Percentiles rank a stretch among this genome's conserved stretches.
phyloP scores from a whole-genome alignment of 768 basidiomycete genomes.

The Phaeotremella fagi region DNA sequence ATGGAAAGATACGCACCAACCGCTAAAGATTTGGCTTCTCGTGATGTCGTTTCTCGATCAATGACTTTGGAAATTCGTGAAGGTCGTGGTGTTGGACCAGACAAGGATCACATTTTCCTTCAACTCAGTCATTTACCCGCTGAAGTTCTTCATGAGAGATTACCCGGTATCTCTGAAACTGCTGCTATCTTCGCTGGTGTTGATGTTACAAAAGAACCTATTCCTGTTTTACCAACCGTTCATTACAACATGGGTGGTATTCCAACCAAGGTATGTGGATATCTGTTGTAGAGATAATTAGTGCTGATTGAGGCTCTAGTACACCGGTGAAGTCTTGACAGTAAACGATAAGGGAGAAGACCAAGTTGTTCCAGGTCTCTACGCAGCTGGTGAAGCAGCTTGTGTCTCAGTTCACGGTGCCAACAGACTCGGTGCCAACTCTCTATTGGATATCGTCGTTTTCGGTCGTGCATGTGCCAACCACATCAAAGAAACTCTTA shows the following conservation, averaged over 20 bases:
- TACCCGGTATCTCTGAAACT: conserved; percentile 99
- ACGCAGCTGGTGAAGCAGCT: conserved; percentile 97
- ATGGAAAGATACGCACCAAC: conserved; percentile 99
- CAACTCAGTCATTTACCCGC: conserved; percentile 96
- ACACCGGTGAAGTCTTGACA: conserved; percentile 95
- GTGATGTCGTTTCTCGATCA: conserved; percentile 97
- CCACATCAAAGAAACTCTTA: conserved; percentile 86
- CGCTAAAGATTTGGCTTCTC: conserved; percentile 97
- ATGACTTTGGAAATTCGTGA: conserved; percentile 99
- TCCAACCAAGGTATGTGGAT: conserved; percentile 61
- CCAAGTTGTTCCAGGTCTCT: conserved; percentile 88
- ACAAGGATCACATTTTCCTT: conserved; percentile 94
- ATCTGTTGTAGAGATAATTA: background rate
- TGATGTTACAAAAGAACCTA: conserved; percentile 99
- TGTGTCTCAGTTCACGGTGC: conserved; percentile 99
- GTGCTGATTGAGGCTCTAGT: conserved; percentile 45
- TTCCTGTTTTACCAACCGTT: conserved; percentile 95
- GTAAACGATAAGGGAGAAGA: conserved; percentile 84
- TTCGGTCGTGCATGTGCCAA: conserved; percentile 99
- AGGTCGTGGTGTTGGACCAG: conserved; percentile 96
- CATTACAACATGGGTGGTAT: conserved; percentile 99
- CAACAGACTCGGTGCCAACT: conserved; percentile 99
- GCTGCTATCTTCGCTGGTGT: conserved; percentile 98
- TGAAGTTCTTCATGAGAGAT: conserved; percentile 88
- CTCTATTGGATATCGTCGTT: conserved; percentile 95